Evolutionary conservation across 305 asterid species (phyloP).

Genomic region (Rubia occidens): DNA sequence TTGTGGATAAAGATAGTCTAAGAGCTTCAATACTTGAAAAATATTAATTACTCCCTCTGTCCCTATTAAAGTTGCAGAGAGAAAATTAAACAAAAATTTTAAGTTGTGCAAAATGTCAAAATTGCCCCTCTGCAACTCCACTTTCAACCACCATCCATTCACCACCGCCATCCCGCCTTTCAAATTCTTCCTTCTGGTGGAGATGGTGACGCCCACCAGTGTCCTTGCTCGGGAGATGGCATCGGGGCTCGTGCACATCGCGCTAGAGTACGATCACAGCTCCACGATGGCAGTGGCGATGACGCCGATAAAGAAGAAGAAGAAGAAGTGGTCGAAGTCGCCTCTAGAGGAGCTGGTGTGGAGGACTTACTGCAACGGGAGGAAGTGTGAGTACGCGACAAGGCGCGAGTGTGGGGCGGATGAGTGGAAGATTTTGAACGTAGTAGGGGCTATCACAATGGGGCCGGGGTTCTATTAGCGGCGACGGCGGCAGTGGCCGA

Average conservation of each 20-base stretch:
- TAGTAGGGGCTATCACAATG: constrained; percentile 73
- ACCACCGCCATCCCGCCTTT: no score
- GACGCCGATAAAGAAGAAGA: no score
- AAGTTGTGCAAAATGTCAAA: no score
- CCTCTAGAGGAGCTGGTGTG: constrained; percentile 64
- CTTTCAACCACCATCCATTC: no score
- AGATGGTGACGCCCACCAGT: constrained; percentile 66
- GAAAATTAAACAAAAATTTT: no score
- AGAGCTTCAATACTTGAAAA: no score
- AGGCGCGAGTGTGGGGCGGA: constrained; percentile 61
- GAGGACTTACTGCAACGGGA: constrained; percentile 82
- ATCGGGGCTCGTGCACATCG: constrained; percentile 74
- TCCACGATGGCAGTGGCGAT: not conserved
- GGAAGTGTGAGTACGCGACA: constrained; percentile 69
- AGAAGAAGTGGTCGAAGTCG: constrained; percentile 37
- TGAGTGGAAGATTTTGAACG: constrained; percentile 67
- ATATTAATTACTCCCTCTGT: no score
- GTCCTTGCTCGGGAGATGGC: constrained; percentile 79
- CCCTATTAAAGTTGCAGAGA: no score
- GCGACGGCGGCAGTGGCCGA: constrained; percentile 34
- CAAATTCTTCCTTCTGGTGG: constrained; percentile 32
- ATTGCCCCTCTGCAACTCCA: no score
- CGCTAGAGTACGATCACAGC: constrained; percentile 55
- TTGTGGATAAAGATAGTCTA: no score
- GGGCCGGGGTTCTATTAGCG: constrained; percentile 88